phyloP scores from a whole-genome alignment of 345 rosid genomes.

The Cardiospermum halicacabum region DNA sequence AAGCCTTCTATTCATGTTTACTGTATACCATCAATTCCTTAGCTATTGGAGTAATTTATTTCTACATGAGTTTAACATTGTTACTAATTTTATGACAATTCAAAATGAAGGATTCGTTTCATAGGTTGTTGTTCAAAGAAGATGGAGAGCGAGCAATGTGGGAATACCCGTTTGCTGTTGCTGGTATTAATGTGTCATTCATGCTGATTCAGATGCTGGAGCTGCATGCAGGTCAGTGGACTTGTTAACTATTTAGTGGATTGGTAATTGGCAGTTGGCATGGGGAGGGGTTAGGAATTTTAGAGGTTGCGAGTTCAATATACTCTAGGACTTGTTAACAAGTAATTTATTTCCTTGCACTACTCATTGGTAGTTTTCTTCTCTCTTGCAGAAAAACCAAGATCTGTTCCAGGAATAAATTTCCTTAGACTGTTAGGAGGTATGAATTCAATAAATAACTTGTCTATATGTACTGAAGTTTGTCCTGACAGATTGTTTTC shows the following conservation, averaged over 20 bases:
- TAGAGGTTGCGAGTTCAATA: too few relatives aligned
- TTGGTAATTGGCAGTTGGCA: too few relatives aligned
- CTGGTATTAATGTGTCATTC: slow-evolving; percentile 89
- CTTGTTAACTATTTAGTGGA: too few relatives aligned
- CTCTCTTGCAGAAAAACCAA: slow-evolving; percentile 67
- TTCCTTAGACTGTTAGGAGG: slow-evolving; percentile 87
- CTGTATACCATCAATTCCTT: background rate
- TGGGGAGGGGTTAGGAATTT: too few relatives aligned
- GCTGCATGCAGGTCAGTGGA: slow-evolving; percentile 50
- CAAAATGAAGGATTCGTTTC: slow-evolving; percentile 88
- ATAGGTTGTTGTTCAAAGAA: slow-evolving; percentile 86
- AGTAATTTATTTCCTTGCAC: background rate
- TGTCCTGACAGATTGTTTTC: background rate
- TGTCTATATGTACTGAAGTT: background rate
- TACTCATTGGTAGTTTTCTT: background rate
- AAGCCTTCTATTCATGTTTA: slow-evolving; percentile 20
- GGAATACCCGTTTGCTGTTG: slow-evolving; percentile 99
- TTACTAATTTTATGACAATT: slow-evolving; percentile 43
- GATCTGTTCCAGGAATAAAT: slow-evolving; percentile 63
- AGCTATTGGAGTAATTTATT: background rate
- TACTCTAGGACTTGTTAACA: too few relatives aligned
- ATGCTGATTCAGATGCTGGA: slow-evolving; percentile 97
- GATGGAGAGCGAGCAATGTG: slow-evolving; percentile 78
- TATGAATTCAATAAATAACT: slow-evolving; percentile 21
- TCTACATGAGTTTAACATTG: slow-evolving; percentile 6